These are phyloP conservation scores for Dendrothele bispora DNA, from an alignment of 768 basidiomycete species.

Conservation along the genomic window DNA sequence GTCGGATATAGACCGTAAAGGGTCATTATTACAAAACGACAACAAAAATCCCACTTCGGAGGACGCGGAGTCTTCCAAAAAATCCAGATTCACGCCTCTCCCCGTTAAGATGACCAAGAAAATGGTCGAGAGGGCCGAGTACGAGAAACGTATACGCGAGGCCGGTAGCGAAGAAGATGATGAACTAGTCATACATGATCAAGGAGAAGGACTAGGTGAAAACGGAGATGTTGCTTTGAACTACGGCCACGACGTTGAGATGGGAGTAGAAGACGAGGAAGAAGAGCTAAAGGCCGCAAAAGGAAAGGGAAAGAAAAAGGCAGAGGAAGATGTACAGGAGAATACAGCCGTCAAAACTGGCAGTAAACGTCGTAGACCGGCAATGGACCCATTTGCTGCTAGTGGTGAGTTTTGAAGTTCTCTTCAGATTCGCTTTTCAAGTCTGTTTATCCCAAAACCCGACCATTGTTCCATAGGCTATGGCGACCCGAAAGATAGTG, in stretches of 20 bases:
- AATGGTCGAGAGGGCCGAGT: slow-evolving; percentile 69
- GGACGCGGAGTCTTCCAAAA: no score
- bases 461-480: neutral
- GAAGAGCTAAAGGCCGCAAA: slow-evolving; percentile 32
- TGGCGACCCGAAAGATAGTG: neutral
- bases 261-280: slow-evolving; percentile 21
- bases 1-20: no score
- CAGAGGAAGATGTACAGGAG: slow-evolving; percentile 21
- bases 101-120: slow-evolving; percentile 66
- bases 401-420: slow-evolving; percentile 13
- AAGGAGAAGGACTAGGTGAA: slow-evolving; percentile 9
- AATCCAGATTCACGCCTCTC: slow-evolving; percentile 23
- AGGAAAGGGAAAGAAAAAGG: slow-evolving; percentile 36
- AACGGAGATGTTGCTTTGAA: slow-evolving; percentile 10
- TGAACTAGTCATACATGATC: slow-evolving; percentile 21
- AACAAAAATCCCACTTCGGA: no score
- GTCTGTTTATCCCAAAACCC: neutral
- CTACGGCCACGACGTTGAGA: slow-evolving; percentile 11
- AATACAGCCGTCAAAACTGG: no score
- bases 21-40: no score
- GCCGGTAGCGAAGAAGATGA: slow-evolving; percentile 42
- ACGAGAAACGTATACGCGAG: slow-evolving; percentile 56
- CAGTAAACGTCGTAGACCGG: slow-evolving; percentile 50
- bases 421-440: no score
- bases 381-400: slow-evolving; percentile 71